Evolutionary conservation across 2,329 filamentous ascomycete species (phyloP), one percentile per base, ranked within the genome.

Genomic region (Cladosporium colombiae): DNA sequence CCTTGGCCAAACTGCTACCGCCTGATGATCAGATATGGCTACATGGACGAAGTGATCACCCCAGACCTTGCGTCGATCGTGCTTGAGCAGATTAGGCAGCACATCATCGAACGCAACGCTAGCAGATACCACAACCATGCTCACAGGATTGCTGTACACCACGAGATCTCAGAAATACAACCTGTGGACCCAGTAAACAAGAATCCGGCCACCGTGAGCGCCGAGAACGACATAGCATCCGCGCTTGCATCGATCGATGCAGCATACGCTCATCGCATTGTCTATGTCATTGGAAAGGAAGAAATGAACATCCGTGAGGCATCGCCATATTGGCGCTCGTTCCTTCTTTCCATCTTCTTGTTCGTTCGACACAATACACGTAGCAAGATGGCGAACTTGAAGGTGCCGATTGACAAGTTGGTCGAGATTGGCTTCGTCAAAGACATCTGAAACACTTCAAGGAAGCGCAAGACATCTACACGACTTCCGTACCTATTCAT

Each of bases 381-480:
- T 61, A 83, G 85, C 1, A 91, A 90, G 79, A 85, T 90, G 76
- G 86, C 87, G 16, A 87, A 88, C 70, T 75, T 90, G 66, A 78
- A 84, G 58, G 77, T 89, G 50, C 82, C 84, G 0, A 82, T 85
- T 66, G 87, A 90, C 66, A 82, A 83, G 58, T 74, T 90, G 57
- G 84, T 91, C 21, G 89, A 90, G 77, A 87, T 91, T 21, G 89
- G 89, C 0, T 91, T 90, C 73, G 82, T 90, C 1, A 89, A 89
- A 76, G 86, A 89, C 68, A 86, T 90, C 63, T 88, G 55, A 65
- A 21, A 46, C n/a, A 8, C n/a, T 11, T 21, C 40, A 11, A 7
- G n/a, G 10, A 5, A 46, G n/a, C 3, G n/a, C 40, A 21, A 46
- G n/a, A 21, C 29, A 10, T 13, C 11, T 13, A 7, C n/a, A 46